Evolutionary conservation across 2,329 filamentous ascomycete genomes (phyloP), one percentile per base, ranked within the genome.

Genomic region (Parascedosporium putredinis): DNA sequence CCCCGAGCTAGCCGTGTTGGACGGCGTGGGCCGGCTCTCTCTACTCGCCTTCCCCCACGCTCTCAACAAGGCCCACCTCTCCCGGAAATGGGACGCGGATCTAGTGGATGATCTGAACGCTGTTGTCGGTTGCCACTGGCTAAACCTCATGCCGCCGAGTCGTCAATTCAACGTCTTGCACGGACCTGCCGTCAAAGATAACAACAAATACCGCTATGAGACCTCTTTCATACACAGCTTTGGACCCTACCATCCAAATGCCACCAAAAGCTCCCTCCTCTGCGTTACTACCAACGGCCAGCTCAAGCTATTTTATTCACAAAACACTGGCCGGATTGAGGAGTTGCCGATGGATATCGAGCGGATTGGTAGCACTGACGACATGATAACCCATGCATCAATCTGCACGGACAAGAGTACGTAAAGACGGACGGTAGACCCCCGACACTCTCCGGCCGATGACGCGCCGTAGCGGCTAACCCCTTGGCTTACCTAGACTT

Each of bases 91-190:
- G 66, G 75, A 82, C 22, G 64, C 72, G n/a, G 88, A 91, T 59
- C 67, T 77, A 2, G 71, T 83, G 49, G 85, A 89, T 58, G 88
- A 95, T 61, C 72, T 87, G 33, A 81, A 85, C 55, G 79, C 83
- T 46, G 72, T 95, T 4, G 87, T 94, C 5, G 93, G 91, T 3
- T 78, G 88, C 62, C 85, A 88, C 66, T 98, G 93, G 93, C 71
- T 97, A 50, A 71, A 74, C n/a, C 71, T 82, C 22, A 69, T 75
- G 24, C 72, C 75, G 3, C 59, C 61, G n/a, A 62, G 62, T 57
- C 65, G 67, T 56, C 66, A 71, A 4, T 73, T 71, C 56, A 70
- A 73, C 54, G 59, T 73, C 45, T 60, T 73, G 45, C 71, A 79
- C 55, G 77, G 82, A 1, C 82, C 83, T 23, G 84, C 83, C 7